Evolutionary conservation across 2,329 filamentous ascomycete genomes (phyloP), one percentile per base, ranked within the genome.

Genomic region (Saccharata proteae): DNA sequence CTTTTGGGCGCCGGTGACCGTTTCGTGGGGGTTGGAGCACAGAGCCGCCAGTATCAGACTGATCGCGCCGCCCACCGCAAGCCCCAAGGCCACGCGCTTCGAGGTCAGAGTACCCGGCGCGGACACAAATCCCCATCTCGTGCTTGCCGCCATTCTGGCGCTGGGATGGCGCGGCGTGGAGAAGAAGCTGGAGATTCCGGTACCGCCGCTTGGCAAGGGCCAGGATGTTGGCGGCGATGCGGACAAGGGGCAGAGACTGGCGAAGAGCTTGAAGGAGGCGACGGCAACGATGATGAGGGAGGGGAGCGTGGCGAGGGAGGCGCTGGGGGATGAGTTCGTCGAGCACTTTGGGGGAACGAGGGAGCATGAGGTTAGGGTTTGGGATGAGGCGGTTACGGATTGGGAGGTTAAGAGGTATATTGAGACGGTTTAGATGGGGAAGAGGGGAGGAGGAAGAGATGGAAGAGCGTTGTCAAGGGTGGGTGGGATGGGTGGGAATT

Each of bases 1-100:
- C 61, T 96, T 94, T 60, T 98, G 90, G 90, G 90, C 90, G 0
- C 90, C 90, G 0, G 90, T 98, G 5, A 94, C 88, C 0, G 90
- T 96, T 0, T 93, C 84, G 0, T 98, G 90, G 90, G 90, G 90
- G 1, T 62, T 94, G 4, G 90, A 96, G 58, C 88, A 98, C 54
- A 82, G 90, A 38, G 86, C 85, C 4, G 88, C 90, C 0, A 92
- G 82, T 0, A 80, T 98, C 42, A 74, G 90, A 12, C 59, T 98
- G 19, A 94, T 98, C 43, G 75, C 83, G 0, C 88, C 88, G 9
- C 88, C 90, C 0, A 90, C 82, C 0, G 71, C 80, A 19, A 88
- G 84, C 42, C 67, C 83, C 0, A 83, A 82, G 40, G 82, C 85
- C 5, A 96, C 88, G 7, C 73, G 90, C 9, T 86, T 98, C 50